phyloP scores from a whole-genome alignment of 2,329 filamentous ascomycete species.

The Fusarium bactridioides region DNA sequence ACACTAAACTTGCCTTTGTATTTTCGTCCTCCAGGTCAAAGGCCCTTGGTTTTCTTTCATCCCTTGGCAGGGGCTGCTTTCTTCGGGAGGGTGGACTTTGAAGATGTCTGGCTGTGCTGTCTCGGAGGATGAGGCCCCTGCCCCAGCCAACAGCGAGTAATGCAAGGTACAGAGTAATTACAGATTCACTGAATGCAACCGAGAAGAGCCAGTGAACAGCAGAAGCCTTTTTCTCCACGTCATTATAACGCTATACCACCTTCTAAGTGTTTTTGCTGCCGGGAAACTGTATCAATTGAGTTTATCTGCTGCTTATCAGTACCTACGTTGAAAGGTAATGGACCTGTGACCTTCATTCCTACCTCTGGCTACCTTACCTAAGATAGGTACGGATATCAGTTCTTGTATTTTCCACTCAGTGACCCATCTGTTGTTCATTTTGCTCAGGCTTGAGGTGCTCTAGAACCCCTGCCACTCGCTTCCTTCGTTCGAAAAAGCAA shows the following conservation, averaged over 20 bases:
- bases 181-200: not conserved
- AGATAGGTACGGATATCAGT: not conserved
- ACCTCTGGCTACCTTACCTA: not conserved
- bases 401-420: not conserved
- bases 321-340: too few relatives aligned
- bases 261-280: not conserved
- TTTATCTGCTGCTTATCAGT: not conserved
- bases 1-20: not conserved
- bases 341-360: not conserved
- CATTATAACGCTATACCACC: not conserved
- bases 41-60: not conserved
- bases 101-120: conserved; percentile 26
- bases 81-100: conserved; percentile 14
- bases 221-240: not conserved
- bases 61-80: not conserved
- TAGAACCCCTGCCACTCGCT: not conserved
- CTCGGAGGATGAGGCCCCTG: conserved; percentile 21
- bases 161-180: conserved; percentile 33
- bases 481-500: conserved; percentile 2
- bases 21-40: not conserved
- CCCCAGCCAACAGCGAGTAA: conserved; percentile 17
- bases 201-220: conserved; percentile 2
- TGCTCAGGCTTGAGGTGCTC: not conserved
- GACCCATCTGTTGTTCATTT: too few relatives aligned
- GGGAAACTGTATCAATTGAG: not conserved